phyloP scores from a whole-genome alignment of 2,329 filamentous ascomycete genomes.

The Aspergillus fumigatus region DNA sequence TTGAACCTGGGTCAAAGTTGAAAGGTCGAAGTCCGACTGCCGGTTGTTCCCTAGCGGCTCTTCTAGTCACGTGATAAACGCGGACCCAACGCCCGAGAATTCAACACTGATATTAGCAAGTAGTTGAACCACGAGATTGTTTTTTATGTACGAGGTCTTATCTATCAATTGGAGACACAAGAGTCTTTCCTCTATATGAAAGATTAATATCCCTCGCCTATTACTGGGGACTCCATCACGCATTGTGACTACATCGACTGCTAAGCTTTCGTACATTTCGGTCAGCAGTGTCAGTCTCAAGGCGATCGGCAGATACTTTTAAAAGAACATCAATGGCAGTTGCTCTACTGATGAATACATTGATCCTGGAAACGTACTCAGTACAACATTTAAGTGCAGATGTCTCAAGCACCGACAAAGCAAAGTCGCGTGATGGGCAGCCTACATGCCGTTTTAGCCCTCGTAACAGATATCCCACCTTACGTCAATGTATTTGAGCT shows the following conservation, averaged over 20 bases:
- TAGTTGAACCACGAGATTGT: neutral
- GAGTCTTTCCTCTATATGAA: neutral
- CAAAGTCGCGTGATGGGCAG: neutral
- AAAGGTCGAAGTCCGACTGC: slow-evolving; percentile 37
- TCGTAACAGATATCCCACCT: too few relatives aligned
- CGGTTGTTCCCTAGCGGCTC: slow-evolving; percentile 37
- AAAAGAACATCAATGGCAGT: neutral
- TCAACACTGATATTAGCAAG: neutral
- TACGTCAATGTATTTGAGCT: neutral
- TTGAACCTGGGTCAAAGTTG: slow-evolving; percentile 31
- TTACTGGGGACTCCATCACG: neutral
- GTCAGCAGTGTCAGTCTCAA: neutral
- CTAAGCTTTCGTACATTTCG: neutral
- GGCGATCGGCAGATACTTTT: neutral
- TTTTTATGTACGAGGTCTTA: neutral
- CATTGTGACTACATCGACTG: neutral
- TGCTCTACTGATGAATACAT: neutral
- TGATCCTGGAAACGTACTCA: neutral
- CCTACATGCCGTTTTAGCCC: too few relatives aligned
- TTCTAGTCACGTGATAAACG: slow-evolving; percentile 28
- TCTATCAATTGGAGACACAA: neutral
- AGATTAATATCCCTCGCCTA: neutral
- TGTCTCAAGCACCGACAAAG: neutral
- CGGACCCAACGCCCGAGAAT: slow-evolving; percentile 1
- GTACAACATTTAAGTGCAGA: neutral